phyloP scores from a whole-genome alignment of 169 alveolate genomes.

The Eimeria maxima region DNA sequence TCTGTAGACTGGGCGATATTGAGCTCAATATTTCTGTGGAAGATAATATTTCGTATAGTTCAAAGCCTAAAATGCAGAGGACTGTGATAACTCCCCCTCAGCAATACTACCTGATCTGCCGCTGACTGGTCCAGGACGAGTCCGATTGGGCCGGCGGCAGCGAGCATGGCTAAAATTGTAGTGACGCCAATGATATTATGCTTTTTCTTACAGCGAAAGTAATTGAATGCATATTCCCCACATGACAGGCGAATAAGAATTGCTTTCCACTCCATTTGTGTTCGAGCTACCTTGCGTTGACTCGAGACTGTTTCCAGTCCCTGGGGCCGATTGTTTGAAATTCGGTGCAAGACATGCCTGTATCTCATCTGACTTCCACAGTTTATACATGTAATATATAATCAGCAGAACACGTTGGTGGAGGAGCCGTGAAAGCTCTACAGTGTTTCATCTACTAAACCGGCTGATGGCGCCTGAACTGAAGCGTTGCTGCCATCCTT shows the following conservation, averaged over 20 bases:
- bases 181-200: background rate
- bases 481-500: background rate
- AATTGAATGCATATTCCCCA: background rate
- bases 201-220: background rate
- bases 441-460: background rate
- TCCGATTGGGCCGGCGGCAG: background rate
- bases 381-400: background rate
- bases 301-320: slow-evolving; percentile 21
- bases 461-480: background rate
- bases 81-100: background rate
- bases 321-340: background rate
- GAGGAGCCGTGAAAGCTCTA: background rate
- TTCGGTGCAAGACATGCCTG: background rate
- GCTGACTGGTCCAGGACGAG: background rate
- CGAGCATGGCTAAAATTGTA: background rate
- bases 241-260: background rate
- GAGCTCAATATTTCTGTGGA: background rate
- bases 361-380: background rate
- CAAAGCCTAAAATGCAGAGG: background rate
- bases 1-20: background rate
- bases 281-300: background rate
- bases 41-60: background rate
- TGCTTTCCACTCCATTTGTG: background rate
- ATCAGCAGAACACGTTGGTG: background rate
- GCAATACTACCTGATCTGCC: background rate